Evolutionary conservation across 2,329 filamentous ascomycete genomes (phyloP), one percentile per base, ranked within the genome.

Genomic region (Talaromyces sp.): DNA sequence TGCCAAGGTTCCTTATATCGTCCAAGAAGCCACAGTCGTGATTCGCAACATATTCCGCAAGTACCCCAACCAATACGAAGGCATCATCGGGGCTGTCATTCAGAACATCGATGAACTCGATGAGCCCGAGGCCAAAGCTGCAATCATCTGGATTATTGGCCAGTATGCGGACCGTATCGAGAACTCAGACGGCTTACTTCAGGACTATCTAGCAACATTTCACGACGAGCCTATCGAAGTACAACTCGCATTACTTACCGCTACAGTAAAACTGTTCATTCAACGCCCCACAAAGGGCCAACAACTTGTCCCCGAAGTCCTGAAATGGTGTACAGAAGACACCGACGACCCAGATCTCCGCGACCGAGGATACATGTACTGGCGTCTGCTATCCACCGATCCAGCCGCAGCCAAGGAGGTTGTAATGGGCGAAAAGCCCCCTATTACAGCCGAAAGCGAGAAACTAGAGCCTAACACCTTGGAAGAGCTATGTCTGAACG

Each of bases 41-140:
- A 99, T 99, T 75, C 91, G 93, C 70, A 99, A 99, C 78, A 99
- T 99, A 73, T 99, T 99, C 85, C 90, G 95, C 71, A 98, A 98
- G 80, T 99, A 99, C 74, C 95, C 95, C 8, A 97, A 99, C 76
- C 92, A 97, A 76, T 99, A 99, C 79, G 95, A 99, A 79, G 94
- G 91, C 67, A 98, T 99, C 77, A 99, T 99, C 74, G 90, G 91
- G 60, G 96, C 93, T 1, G 85, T 99, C 0, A 98, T 96, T 79
- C 93, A 97, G 76, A 94, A 99, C 72, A 87, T 99, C 27, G 95
- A 99, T 78, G 96, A 93, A 3, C 83, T 99, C 58, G 95, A 99
- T 76, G 95, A 99, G 77, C 94, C 95, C 1, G 95, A 99, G 78
- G 95, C 95, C 54, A 99, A 99, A 77, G 93, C 95, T 1, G 95